Evolutionary conservation across 352 stramenopile genomes (phyloP).

Genomic region (Phytophthora cajani): DNA sequence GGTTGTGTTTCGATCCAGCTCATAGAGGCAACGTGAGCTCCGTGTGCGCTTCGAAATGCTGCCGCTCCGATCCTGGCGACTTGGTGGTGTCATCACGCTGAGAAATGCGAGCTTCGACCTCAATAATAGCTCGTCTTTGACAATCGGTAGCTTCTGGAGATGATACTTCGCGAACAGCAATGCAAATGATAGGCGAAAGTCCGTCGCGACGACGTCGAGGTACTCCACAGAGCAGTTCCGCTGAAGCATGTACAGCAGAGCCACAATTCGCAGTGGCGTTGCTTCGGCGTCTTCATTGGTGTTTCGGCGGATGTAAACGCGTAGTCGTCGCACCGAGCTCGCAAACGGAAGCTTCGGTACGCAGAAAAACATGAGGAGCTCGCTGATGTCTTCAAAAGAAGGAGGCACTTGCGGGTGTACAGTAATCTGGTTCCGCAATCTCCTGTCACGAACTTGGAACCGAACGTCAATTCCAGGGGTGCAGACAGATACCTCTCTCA

Average conservation of each 20-base stretch:
- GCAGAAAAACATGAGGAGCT: not conserved
- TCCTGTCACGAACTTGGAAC: not conserved
- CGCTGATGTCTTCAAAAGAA: not conserved
- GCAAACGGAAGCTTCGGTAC: not conserved
- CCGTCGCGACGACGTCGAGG: not conserved
- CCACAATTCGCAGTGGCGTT: not conserved
- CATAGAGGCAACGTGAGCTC: not conserved
- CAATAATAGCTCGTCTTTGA: not conserved
- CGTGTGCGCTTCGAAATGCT: not conserved
- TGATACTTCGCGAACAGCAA: not conserved
- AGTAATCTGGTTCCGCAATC: not conserved
- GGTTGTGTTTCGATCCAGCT: not conserved
- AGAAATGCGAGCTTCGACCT: not conserved
- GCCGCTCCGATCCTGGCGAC: not conserved
- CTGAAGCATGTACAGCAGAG: not conserved
- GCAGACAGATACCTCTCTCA: slow-evolving; percentile 1
- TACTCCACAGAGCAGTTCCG: not conserved
- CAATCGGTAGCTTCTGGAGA: not conserved
- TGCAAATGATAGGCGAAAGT: not conserved
- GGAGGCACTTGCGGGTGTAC: not conserved
- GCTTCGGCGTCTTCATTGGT: not conserved
- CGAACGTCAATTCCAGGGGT: slow-evolving; percentile 4
- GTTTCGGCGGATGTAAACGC: not conserved
- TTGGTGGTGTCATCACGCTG: not conserved
- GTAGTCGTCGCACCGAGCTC: not conserved